These are phyloP conservation scores for Pythium phragmiticola DNA, from an alignment of 352 stramenopile species.

Conservation along the genomic window DNA sequence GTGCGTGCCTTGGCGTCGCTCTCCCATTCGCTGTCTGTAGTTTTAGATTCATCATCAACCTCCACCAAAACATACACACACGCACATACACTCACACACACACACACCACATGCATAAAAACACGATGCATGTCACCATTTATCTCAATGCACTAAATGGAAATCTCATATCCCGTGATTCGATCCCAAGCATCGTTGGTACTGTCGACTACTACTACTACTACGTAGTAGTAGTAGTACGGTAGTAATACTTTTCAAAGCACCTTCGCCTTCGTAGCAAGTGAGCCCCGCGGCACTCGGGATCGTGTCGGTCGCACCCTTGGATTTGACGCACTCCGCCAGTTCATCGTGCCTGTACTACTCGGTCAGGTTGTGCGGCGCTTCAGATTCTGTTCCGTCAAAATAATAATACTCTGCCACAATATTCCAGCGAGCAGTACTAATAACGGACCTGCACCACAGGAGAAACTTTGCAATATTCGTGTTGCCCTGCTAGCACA, in stretches of 20 bases:
- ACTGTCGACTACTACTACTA: too few species aligned
- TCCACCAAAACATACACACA: constrained; percentile 1
- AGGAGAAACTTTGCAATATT: constrained; percentile 94
- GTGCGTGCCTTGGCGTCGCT: neutral
- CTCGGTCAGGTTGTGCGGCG: constrained; percentile 94
- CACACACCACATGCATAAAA: too few species aligned
- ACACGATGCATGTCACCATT: neutral
- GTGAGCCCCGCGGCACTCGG: constrained; percentile 91
- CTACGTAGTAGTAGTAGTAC: too few species aligned
- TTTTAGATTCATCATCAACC: constrained; percentile 30
- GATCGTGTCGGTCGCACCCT: constrained; percentile 92
- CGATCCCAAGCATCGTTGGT: too few species aligned
- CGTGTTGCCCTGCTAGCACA: constrained; percentile 94
- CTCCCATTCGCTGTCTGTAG: constrained; percentile 28
- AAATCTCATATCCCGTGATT: neutral
- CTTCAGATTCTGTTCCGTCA: constrained; percentile 83
- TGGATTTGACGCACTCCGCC: constrained; percentile 92
- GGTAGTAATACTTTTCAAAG: constrained; percentile 27
- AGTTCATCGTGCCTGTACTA: constrained; percentile 88
- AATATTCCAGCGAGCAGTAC: neutral
- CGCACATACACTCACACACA: too few species aligned
- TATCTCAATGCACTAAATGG: neutral
- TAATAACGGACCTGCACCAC: constrained; percentile 53
- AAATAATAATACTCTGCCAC: neutral
- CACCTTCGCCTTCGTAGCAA: constrained; percentile 91